Evolutionary conservation across 2,329 filamentous ascomycete species (phyloP).

Genomic region (Apiospora pterosperma): DNA sequence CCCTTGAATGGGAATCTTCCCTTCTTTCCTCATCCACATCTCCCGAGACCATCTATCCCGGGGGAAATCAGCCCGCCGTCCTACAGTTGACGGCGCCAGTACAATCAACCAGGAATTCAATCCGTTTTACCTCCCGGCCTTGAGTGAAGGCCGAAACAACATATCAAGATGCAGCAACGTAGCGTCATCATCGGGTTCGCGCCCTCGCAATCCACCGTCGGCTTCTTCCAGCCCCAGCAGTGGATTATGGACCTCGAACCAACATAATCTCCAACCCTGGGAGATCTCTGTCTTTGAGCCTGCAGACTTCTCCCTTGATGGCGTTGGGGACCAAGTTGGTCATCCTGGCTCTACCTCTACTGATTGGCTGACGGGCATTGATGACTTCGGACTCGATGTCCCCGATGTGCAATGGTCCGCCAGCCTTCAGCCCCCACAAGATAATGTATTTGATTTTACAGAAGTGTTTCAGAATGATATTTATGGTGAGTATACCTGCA

Average conservation of each 20-base stretch:
- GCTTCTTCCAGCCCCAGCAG: slow-evolving; percentile 18
- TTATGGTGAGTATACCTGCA: slow-evolving; percentile 2
- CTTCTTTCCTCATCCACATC: slow-evolving; percentile 2
- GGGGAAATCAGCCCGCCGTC: not conserved
- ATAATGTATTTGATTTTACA: slow-evolving; percentile 10
- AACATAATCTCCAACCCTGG: slow-evolving; percentile 17
- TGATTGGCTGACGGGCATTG: slow-evolving; percentile 18
- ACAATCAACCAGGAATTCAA: slow-evolving; percentile 21
- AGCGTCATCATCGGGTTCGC: slow-evolving; percentile 12
- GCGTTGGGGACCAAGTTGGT: slow-evolving; percentile 4
- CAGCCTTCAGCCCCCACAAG: not conserved
- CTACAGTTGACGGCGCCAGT: slow-evolving; percentile 21
- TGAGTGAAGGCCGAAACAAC: slow-evolving; percentile 24
- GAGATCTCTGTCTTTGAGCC: slow-evolving; percentile 14
- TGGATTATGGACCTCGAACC: slow-evolving; percentile 12
- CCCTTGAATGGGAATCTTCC: not conserved
- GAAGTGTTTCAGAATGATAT: slow-evolving; percentile 10
- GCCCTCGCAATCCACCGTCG: slow-evolving; percentile 14
- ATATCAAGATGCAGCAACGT: slow-evolving; percentile 23
- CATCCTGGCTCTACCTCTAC: not conserved
- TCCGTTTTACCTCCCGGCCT: slow-evolving; percentile 25
- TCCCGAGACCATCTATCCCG: slow-evolving; percentile 6
- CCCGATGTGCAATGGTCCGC: slow-evolving; percentile 3
- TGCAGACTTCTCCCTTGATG: slow-evolving; percentile 11
- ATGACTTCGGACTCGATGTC: slow-evolving; percentile 25